Conservation (phyloP, 441 rosid species). For the Gossypium lobatum region DNA sequence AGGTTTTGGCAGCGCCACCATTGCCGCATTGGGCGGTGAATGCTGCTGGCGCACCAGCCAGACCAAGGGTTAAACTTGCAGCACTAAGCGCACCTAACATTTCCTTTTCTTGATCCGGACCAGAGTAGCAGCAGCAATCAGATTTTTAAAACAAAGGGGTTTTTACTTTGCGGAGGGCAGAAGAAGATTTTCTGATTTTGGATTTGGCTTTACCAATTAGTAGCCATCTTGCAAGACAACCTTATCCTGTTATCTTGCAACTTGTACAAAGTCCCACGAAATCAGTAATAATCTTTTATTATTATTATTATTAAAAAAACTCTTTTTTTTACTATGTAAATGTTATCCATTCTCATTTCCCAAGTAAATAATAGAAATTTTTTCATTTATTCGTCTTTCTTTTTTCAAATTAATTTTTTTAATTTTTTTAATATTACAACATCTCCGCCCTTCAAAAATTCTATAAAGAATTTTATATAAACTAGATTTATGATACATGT, state of each 20-base stretch:
- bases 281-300: neutral
- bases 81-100: conserved; percentile 6
- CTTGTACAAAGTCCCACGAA: neutral
- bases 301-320: too few relatives aligned
- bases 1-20: conserved; percentile 17
- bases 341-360: too few relatives aligned
- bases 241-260: conserved; percentile 14
- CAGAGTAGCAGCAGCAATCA: neutral
- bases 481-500: too few relatives aligned
- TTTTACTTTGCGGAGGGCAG: neutral
- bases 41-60: conserved; percentile 1
- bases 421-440: too few relatives aligned
- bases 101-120: neutral
- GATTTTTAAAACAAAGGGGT: neutral
- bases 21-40: conserved; percentile 6
- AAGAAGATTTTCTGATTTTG: neutral
- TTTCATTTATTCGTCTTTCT: too few relatives aligned
- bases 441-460: too few relatives aligned
- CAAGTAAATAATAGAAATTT: too few relatives aligned
- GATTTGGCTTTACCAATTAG: neutral
- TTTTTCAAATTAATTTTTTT: too few relatives aligned
- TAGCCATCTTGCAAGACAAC: neutral
- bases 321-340: too few relatives aligned
- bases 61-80: conserved; percentile 6
- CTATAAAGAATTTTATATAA: too few relatives aligned